Percentiles rank a stretch among this genome's conserved stretches.
Evolutionary conservation across 2,329 filamentous ascomycete species (phyloP).

Genomic region (Aureobasidium sp.): DNA sequence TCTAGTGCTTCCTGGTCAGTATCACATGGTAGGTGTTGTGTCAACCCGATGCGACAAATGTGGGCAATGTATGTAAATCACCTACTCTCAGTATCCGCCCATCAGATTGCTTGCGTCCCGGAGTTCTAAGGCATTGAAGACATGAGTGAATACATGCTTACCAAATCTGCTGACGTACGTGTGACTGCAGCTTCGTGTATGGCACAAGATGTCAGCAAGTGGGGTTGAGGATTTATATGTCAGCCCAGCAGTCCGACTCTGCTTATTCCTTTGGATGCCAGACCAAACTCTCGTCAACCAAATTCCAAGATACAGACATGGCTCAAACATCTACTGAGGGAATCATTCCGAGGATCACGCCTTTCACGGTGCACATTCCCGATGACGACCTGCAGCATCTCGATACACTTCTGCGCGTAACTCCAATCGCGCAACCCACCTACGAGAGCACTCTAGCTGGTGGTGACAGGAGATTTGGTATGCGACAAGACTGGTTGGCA

Average conservation of each 20-base stretch:
- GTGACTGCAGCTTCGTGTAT: neutral
- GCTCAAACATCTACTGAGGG: neutral
- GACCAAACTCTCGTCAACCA: neutral
- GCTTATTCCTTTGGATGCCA: neutral
- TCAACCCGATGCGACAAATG: too few species aligned
- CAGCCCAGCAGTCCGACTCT: neutral
- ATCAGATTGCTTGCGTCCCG: too few species aligned
- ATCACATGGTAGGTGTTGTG: too few species aligned
- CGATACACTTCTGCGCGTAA: neutral
- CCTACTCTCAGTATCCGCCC: too few species aligned
- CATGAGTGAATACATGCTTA: too few species aligned
- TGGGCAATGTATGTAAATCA: too few species aligned
- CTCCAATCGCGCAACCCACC: neutral
- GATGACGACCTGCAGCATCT: neutral
- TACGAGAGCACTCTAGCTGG: neutral
- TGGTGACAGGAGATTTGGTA: neutral
- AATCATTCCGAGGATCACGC: neutral
- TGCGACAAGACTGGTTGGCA: neutral
- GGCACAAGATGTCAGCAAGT: neutral
- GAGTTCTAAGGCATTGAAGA: too few species aligned
- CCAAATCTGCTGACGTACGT: neutral
- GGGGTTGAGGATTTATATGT: neutral
- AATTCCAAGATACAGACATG: neutral
- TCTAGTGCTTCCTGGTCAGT: too few species aligned
- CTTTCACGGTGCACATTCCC: neutral